Evolutionary conservation across 208 protist species (phyloP).

Genomic region (Chromosphaera perkinsii): DNA sequence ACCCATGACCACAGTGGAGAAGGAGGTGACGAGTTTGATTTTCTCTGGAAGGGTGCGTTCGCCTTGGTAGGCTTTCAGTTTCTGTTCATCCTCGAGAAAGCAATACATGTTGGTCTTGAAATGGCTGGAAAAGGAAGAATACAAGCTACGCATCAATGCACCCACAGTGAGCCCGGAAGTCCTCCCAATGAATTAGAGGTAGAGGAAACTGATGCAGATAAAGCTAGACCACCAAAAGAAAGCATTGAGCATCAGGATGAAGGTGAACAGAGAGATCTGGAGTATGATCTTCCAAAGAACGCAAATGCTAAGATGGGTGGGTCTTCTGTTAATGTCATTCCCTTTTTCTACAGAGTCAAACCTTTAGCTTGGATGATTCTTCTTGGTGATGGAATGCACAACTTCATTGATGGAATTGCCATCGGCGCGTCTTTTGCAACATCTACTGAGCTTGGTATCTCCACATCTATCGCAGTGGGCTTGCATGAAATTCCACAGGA

Average conservation of each 20-base stretch:
- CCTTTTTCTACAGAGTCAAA: neutral
- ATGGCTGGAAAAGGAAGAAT: too few relatives aligned
- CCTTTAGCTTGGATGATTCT: conserved; percentile 20
- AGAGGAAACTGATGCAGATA: too few relatives aligned
- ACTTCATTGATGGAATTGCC: conserved; percentile 34
- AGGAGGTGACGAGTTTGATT: too few relatives aligned
- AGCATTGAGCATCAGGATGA: neutral
- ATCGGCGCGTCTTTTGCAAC: conserved; percentile 19
- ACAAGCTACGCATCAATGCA: too few relatives aligned
- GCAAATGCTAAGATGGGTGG: neutral
- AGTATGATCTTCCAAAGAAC: neutral
- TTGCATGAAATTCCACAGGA: conserved; percentile 35
- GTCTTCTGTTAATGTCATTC: neutral
- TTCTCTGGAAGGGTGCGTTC: too few relatives aligned
- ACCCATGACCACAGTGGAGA: neutral
- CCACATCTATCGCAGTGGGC: conserved; percentile 23
- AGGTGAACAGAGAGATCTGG: neutral
- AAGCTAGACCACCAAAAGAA: neutral
- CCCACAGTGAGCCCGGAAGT: too few relatives aligned
- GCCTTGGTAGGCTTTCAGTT: too few relatives aligned
- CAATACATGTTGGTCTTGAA: too few relatives aligned
- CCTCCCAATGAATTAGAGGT: too few relatives aligned
- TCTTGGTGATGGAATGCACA: conserved; percentile 31
- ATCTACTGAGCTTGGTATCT: neutral
- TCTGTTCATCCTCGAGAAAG: too few relatives aligned